A percentile compares a stretch with the other conserved stretches of the same genome.
Conservation (phyloP, 2,329 filamentous ascomycete genomes). For the Phialophora verrucosa region DNA sequence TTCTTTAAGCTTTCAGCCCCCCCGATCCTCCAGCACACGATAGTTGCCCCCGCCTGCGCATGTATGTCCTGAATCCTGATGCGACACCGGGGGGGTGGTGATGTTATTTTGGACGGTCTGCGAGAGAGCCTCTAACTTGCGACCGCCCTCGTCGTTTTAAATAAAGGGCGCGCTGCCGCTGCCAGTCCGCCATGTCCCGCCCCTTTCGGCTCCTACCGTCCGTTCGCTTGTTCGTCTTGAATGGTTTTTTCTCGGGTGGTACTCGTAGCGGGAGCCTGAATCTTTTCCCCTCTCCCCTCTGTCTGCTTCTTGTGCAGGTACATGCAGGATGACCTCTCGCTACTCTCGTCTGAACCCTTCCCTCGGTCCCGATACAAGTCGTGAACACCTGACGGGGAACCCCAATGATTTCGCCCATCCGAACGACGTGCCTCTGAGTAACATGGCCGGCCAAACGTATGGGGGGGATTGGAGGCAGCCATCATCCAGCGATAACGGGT, state of each 20-base stretch:
- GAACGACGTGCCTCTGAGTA: slow-evolving; percentile 1
- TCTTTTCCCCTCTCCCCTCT: neutral
- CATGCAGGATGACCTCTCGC: neutral
- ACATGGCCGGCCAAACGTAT: slow-evolving; percentile 1
- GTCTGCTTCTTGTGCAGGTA: neutral
- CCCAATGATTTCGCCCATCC: neutral
- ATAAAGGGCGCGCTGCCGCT: too few relatives aligned
- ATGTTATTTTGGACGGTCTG: neutral
- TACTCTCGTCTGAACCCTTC: slow-evolving; percentile 6
- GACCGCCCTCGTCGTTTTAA: neutral
- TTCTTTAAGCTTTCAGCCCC: slow-evolving; percentile 17
- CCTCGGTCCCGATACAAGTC: neutral
- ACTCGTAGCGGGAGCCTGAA: too few relatives aligned
- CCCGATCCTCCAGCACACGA: neutral
- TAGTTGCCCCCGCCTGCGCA: neutral
- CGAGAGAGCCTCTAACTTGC: neutral
- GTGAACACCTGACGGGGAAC: neutral
- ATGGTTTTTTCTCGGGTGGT: neutral
- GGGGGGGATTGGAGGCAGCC: slow-evolving; percentile 1
- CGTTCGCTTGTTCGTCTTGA: neutral
- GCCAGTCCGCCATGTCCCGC: too few relatives aligned
- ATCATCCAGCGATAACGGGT: slow-evolving; percentile 8
- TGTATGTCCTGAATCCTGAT: neutral
- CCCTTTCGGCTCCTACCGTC: neutral
- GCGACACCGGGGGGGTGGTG: neutral